Evolutionary conservation across 2,329 filamentous ascomycete species (phyloP).

Genomic region (Phoma sp.): DNA sequence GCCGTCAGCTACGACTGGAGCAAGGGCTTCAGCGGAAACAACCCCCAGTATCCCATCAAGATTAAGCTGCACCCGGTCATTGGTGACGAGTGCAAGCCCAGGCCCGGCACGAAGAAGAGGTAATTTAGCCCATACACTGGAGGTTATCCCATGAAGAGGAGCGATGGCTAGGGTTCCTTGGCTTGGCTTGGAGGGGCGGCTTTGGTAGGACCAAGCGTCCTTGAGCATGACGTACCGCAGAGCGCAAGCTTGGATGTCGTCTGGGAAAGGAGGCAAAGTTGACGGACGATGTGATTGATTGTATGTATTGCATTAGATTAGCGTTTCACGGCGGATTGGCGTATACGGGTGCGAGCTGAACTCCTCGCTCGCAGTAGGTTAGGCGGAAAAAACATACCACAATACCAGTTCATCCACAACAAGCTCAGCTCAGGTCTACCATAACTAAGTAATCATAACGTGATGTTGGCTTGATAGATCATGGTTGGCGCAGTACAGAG

Average conservation of each 20-base stretch:
- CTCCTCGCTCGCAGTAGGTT: not conserved
- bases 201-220: no score
- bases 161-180: no score
- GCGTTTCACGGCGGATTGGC: conserved; percentile 13
- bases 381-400: conserved; percentile 1
- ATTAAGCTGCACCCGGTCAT: conserved; percentile 58
- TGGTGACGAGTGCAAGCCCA: conserved; percentile 58
- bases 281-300: not conserved
- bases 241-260: no score
- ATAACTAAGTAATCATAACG: no score
- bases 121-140: conserved; percentile 26
- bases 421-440: no score
- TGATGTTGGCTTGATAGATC: no score
- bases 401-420: no score
- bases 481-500: no score
- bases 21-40: conserved; percentile 91
- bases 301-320: conserved; percentile 17
- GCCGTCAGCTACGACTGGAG: conserved; percentile 97
- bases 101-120: conserved; percentile 56
- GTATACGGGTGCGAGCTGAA: conserved; percentile 1
- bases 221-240: no score
- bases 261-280: no score
- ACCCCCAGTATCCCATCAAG: conserved; percentile 59
- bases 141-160: no score
- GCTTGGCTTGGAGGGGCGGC: no score